These are phyloP conservation scores for Alternaria metachromatica DNA, from an alignment of 2,329 filamentous ascomycete genomes.

Conservation along the genomic window DNA sequence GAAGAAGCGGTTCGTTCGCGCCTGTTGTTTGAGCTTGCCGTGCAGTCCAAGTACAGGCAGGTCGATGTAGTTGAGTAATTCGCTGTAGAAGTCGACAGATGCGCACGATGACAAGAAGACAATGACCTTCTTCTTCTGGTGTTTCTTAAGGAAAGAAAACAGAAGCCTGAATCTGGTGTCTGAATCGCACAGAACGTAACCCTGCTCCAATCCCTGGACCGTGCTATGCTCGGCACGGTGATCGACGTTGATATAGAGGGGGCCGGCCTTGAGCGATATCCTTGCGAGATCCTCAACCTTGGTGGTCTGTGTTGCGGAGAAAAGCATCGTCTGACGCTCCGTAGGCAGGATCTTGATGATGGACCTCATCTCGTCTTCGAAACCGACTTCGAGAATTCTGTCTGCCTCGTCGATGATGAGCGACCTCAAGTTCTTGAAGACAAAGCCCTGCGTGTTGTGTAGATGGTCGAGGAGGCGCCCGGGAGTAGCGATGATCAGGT, in stretches of 20 bases:
- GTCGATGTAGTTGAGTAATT: constrained; percentile 96
- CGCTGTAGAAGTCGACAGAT: constrained; percentile 93
- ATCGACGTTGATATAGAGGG: constrained; percentile 97
- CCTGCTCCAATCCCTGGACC: constrained; percentile 92
- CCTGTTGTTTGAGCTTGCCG: constrained; percentile 96
- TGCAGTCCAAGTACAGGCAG: constrained; percentile 85
- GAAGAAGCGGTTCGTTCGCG: constrained; percentile 98
- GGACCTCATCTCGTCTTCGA: constrained; percentile 97
- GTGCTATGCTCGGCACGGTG: constrained; percentile 88
- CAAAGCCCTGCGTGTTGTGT: constrained; percentile 86
- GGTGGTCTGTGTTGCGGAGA: constrained; percentile 97
- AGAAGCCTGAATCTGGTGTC: constrained; percentile 93
- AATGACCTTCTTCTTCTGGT: constrained; percentile 95
- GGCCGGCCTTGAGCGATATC: constrained; percentile 88
- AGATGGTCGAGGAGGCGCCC: constrained; percentile 92
- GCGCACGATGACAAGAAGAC: constrained; percentile 90
- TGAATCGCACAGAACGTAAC: constrained; percentile 91
- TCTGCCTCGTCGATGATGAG: constrained; percentile 97
- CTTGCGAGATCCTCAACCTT: constrained; percentile 97
- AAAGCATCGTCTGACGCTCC: constrained; percentile 95
- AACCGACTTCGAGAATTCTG: constrained; percentile 93
- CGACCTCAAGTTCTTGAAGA: constrained; percentile 91
- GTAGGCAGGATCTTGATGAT: constrained; percentile 86
- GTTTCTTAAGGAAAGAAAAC: constrained; percentile 91
- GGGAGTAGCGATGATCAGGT: constrained; percentile 91